Conservation (phyloP, 352 stramenopile species). For the Globisporangium sylvaticum region DNA sequence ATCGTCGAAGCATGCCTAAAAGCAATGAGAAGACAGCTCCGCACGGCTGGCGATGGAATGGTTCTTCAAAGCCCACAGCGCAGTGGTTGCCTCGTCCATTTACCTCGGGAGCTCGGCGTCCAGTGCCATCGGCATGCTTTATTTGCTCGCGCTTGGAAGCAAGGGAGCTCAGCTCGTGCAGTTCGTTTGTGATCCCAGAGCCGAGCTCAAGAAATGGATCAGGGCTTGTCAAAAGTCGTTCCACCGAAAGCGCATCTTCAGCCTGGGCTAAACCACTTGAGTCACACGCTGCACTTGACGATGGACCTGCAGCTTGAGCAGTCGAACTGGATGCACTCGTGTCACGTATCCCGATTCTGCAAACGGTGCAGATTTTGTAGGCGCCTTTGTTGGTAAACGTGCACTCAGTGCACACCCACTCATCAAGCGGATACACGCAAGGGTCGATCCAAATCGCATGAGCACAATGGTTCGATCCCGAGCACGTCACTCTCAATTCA, state of each 20-base stretch:
- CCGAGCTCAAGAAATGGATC: slow-evolving; percentile 22
- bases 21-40: slow-evolving; percentile 49
- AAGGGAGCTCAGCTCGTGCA: slow-evolving; percentile 12
- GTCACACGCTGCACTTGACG: background rate
- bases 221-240: background rate
- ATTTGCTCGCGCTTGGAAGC: slow-evolving; percentile 2
- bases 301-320: background rate
- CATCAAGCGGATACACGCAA: slow-evolving; percentile 54
- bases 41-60: slow-evolving; percentile 68
- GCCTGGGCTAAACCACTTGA: background rate
- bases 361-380: slow-evolving; percentile 45
- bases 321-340: background rate
- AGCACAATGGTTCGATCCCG: slow-evolving; percentile 73
- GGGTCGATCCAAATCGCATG: slow-evolving; percentile 83
- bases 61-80: slow-evolving; percentile 59
- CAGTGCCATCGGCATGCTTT: background rate
- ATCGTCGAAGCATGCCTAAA: slow-evolving; percentile 43
- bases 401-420: slow-evolving; percentile 70
- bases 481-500: slow-evolving; percentile 61
- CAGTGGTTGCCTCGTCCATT: slow-evolving; percentile 1
- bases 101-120: background rate
- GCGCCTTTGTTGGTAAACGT: slow-evolving; percentile 69
- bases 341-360: slow-evolving; percentile 27
- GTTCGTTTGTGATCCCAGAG: slow-evolving; percentile 17
- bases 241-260: background rate